Conservation (phyloP, 257 asterid genomes). For the Solanum chaucha region DNA sequence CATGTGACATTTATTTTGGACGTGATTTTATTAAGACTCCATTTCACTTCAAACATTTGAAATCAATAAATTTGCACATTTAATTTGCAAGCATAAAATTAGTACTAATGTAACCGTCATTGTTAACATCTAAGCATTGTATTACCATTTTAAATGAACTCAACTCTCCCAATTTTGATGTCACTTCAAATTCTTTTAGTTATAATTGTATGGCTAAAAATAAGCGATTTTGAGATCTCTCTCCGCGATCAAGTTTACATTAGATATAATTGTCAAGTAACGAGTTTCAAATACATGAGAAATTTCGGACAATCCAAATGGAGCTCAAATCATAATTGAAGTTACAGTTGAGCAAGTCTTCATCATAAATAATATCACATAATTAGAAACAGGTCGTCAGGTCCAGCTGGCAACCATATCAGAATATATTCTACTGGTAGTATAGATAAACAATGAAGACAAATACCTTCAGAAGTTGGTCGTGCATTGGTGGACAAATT, state of each 20-base stretch:
- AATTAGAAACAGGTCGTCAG: not conserved
- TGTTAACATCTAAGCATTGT: not conserved
- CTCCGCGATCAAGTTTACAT: not conserved
- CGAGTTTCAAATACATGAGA: not conserved
- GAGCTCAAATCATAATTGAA: not conserved
- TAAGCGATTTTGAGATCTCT: not conserved
- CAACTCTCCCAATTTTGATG: not conserved
- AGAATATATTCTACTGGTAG: not conserved
- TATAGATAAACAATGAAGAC: not conserved
- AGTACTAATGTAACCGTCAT: not conserved
- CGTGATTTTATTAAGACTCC: not conserved
- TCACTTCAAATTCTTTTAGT: not conserved
- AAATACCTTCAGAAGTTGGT: slow-evolving; percentile 34
- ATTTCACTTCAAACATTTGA: not conserved
- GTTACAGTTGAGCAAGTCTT: not conserved
- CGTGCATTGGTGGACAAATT: slow-evolving; percentile 17
- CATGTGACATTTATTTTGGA: not conserved
- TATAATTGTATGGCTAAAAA: not conserved
- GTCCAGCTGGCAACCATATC: not conserved
- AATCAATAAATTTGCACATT: not conserved
- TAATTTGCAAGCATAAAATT: not conserved
- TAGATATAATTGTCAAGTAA: not conserved
- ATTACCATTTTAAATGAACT: not conserved
- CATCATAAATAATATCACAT: not conserved
- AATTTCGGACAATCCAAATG: not conserved